Percentiles rank a stretch among this genome's conserved stretches.
phyloP scores from a whole-genome alignment of 345 rosid species.

The Odontarrhena argentea region DNA sequence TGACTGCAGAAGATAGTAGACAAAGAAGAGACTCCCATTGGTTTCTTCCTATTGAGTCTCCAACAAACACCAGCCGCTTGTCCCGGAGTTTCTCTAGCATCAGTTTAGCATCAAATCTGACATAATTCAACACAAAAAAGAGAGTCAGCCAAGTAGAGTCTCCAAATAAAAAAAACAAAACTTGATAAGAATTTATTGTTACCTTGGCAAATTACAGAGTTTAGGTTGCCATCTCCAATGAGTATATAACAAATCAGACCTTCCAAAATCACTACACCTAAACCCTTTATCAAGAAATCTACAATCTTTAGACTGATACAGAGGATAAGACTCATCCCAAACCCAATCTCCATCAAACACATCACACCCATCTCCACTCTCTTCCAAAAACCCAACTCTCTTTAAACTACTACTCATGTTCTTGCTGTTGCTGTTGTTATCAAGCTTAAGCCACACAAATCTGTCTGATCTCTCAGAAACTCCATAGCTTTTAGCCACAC shows the following conservation, averaged over 20 bases:
- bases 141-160: background rate
- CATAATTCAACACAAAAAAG: background rate
- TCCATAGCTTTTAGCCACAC: constrained; percentile 49
- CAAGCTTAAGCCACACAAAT: constrained; percentile 62
- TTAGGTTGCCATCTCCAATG: constrained; percentile 98
- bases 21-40: constrained; percentile 97
- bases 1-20: constrained; percentile 68
- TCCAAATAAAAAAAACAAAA: constrained; percentile 7
- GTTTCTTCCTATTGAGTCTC: constrained; percentile 93
- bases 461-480: constrained; percentile 60
- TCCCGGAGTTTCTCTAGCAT: constrained; percentile 71
- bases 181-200: background rate
- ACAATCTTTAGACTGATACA: constrained; percentile 87
- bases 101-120: constrained; percentile 69
- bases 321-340: constrained; percentile 85
- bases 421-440: background rate
- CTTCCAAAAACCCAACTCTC: constrained; percentile 68
- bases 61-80: constrained; percentile 75
- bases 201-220: constrained; percentile 90
- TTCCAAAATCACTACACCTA: constrained; percentile 81
- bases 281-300: constrained; percentile 84
- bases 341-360: constrained; percentile 93
- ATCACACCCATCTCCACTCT: constrained; percentile 66
- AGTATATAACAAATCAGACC: constrained; percentile 87
- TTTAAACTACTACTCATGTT: constrained; percentile 10